Percentiles rank a stretch among this genome's conserved stretches.
Evolutionary conservation across 176 grass and related monocot species (phyloP).

Genomic region (Bolboschoenus planiculmis): DNA sequence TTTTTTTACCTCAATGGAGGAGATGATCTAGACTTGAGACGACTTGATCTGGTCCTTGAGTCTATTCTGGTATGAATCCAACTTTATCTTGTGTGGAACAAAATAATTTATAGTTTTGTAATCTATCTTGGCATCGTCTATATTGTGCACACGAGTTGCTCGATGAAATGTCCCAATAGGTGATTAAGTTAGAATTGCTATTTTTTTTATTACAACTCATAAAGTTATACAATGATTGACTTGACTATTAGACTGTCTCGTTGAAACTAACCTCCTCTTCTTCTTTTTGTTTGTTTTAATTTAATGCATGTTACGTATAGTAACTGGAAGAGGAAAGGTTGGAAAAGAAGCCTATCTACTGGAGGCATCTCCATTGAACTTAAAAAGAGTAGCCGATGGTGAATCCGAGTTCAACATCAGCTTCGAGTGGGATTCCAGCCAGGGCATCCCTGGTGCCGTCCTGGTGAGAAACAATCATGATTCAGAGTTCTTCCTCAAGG

Average conservation of each 20-base stretch:
- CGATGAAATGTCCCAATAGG: neutral
- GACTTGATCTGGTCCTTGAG: too few relatives aligned
- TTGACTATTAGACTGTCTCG: neutral
- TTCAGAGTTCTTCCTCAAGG: conserved; percentile 62
- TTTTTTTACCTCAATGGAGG: too few relatives aligned
- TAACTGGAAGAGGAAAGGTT: conserved; percentile 42
- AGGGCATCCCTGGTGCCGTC: conserved; percentile 71
- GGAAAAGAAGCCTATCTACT: conserved; percentile 44
- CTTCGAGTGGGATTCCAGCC: conserved; percentile 65
- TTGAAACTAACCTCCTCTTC: neutral
- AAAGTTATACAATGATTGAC: neutral
- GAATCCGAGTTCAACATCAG: conserved; percentile 40
- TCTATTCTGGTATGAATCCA: too few relatives aligned
- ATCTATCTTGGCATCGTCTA: neutral
- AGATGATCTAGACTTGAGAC: too few relatives aligned
- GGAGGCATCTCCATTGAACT: conserved; percentile 25
- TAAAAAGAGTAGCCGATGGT: conserved; percentile 18
- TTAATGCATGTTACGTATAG: conserved; percentile 8
- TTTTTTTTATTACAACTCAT: neutral
- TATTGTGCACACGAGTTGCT: neutral
- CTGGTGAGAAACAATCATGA: conserved; percentile 52
- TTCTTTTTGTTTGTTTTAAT: neutral
- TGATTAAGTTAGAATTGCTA: neutral
- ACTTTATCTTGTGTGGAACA: too few relatives aligned
- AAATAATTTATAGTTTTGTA: too few relatives aligned